Conservation (phyloP, 148 eudicot species). For the Fagopyrum homotropicum region DNA sequence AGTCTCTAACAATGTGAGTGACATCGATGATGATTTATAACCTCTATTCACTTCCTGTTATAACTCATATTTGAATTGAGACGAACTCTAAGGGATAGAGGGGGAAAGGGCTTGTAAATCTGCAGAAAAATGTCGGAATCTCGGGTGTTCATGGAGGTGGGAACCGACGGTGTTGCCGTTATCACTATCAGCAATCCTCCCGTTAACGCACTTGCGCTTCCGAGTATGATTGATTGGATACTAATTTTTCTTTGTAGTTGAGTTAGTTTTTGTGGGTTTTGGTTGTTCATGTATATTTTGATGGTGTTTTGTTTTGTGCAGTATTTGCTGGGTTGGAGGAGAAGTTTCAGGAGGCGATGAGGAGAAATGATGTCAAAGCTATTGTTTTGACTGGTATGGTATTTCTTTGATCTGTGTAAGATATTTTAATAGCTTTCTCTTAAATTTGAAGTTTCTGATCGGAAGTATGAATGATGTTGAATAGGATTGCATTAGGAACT, state of each 20-base stretch:
- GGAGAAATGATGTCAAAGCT: slow-evolving; percentile 79
- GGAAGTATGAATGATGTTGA: not conserved
- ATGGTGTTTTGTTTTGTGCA: slow-evolving; percentile 19
- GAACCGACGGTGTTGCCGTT: slow-evolving; percentile 65
- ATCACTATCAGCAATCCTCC: slow-evolving; percentile 80
- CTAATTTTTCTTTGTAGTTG: too few species aligned
- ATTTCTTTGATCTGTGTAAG: not conserved
- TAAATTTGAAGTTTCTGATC: not conserved
- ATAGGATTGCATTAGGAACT: not conserved
- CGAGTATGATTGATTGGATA: slow-evolving; percentile 27
- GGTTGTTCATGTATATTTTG: slow-evolving; percentile 2
- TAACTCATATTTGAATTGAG: not conserved
- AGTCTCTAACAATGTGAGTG: slow-evolving; percentile 1
- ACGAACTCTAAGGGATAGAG: not conserved
- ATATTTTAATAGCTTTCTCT: not conserved
- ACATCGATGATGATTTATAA: not conserved
- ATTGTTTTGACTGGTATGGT: slow-evolving; percentile 60
- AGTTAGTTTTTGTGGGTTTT: not conserved
- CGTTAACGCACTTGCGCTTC: slow-evolving; percentile 54
- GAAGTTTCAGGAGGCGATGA: slow-evolving; percentile 58
- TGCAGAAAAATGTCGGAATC: slow-evolving; percentile 33
- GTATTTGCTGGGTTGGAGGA: slow-evolving; percentile 61
- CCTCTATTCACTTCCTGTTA: not conserved
- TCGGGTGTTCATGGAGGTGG: slow-evolving; percentile 60
- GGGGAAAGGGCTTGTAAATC: not conserved